Conservation (phyloP, 2,329 filamentous ascomycete species). For the Colletotrichum siamense region DNA sequence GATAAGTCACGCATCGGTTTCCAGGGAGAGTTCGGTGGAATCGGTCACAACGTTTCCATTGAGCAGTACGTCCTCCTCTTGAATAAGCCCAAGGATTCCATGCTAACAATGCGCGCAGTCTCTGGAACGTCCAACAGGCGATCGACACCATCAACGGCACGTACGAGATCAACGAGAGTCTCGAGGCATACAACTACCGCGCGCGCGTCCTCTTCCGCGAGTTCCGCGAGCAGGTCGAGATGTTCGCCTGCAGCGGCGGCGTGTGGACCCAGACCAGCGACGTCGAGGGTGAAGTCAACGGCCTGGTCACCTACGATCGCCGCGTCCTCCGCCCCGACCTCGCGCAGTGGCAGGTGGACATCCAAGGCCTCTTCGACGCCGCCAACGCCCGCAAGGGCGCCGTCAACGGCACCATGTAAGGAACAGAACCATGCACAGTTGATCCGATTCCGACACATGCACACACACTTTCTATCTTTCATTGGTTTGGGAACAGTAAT, state of each 20-base stretch:
- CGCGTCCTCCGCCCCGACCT: slow-evolving; percentile 61
- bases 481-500: background rate
- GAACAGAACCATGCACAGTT: background rate
- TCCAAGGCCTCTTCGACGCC: slow-evolving; percentile 64
- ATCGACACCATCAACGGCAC: slow-evolving; percentile 68
- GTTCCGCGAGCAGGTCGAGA: slow-evolving; percentile 64
- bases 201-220: slow-evolving; percentile 65
- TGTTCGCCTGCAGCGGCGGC: slow-evolving; percentile 68
- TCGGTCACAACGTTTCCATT: slow-evolving; percentile 68
- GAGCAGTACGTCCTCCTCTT: slow-evolving; percentile 54
- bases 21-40: slow-evolving; percentile 75
- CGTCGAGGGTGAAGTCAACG: slow-evolving; percentile 78
- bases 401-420: slow-evolving; percentile 12
- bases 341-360: slow-evolving; percentile 65
- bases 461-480: background rate
- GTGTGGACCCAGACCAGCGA: slow-evolving; percentile 79
- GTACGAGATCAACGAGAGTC: slow-evolving; percentile 67
- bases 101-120: slow-evolving; percentile 36
- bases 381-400: slow-evolving; percentile 35
- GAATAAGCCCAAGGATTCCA: rapidly evolving
- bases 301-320: slow-evolving; percentile 72
- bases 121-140: slow-evolving; percentile 68
- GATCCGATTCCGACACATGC: background rate
- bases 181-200: slow-evolving; percentile 71
- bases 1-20: slow-evolving; percentile 67